A percentile compares a stretch with the other conserved stretches of the same genome.
phyloP scores from a whole-genome alignment of 2,329 filamentous ascomycete species.

The Rugonectria rugulosa region DNA sequence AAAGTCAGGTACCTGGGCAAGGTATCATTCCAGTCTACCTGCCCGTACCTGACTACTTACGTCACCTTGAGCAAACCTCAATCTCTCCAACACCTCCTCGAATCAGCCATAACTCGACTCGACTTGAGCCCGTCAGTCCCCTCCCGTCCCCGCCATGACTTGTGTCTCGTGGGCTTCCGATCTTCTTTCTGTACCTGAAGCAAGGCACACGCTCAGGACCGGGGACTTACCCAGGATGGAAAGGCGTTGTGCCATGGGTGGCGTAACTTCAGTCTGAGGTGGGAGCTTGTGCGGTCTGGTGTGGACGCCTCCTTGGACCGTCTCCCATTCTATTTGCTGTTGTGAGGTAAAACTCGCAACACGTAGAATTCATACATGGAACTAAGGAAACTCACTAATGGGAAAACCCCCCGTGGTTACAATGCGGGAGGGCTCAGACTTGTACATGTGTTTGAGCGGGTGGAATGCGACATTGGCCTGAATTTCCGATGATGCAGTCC shows the following conservation, averaged over 20 bases:
- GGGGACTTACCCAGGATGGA: conserved; percentile 8
- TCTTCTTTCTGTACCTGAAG: conserved; percentile 20
- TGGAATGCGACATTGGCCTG: conserved; percentile 29
- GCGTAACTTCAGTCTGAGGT: conserved; percentile 12
- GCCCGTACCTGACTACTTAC: no score
- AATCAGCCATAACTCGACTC: neutral
- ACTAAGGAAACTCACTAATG: conserved; percentile 6
- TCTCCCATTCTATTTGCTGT: neutral
- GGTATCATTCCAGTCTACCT: no score
- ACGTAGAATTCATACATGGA: conserved; percentile 10
- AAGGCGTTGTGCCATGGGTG: conserved; percentile 17
- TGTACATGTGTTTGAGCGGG: conserved; percentile 22
- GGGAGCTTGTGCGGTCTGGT: conserved; percentile 6
- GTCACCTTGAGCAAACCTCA: no score
- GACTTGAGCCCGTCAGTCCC: neutral
- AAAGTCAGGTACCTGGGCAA: no score
- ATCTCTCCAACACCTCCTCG: no score
- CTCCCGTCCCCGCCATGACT: conserved; percentile 1
- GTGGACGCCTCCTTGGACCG: conserved; percentile 8
- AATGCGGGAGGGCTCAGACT: conserved; percentile 5
- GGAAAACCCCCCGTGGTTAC: conserved; percentile 3
- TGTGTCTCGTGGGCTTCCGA: neutral
- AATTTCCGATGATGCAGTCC: conserved; percentile 17
- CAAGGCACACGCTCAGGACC: conserved; percentile 13
- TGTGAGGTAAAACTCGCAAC: conserved; percentile 1